A percentile compares a stretch with the other conserved stretches of the same genome.
phyloP scores from a whole-genome alignment of 768 basidiomycete species.

The Pluteus cervinus region DNA sequence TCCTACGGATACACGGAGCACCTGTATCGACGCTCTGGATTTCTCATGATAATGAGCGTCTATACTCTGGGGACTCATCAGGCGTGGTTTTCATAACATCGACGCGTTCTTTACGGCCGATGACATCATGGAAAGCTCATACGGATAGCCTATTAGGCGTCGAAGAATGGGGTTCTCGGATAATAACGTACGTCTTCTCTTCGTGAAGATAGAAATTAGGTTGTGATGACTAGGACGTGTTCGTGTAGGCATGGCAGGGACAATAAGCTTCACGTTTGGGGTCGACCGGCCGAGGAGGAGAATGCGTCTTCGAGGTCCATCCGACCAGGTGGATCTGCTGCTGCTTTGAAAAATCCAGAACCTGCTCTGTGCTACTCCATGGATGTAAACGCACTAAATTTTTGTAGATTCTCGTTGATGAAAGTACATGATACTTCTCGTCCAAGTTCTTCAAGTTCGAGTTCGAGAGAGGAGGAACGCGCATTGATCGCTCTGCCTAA shows the following conservation, averaged over 20 bases:
- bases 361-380: slow-evolving; percentile 62
- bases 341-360: slow-evolving; percentile 37
- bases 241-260: slow-evolving; percentile 71
- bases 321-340: slow-evolving; percentile 53
- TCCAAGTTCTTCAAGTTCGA: neutral
- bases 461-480: slow-evolving; percentile 1
- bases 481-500: slow-evolving; percentile 81
- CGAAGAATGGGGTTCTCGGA: slow-evolving; percentile 58
- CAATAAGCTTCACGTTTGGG: slow-evolving; percentile 80
- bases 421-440: too few relatives aligned
- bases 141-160: slow-evolving; percentile 70
- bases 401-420: slow-evolving; percentile 82
- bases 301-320: slow-evolving; percentile 33
- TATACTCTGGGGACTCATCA: slow-evolving; percentile 82
- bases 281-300: slow-evolving; percentile 38
- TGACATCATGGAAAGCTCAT: slow-evolving; percentile 77
- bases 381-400: slow-evolving; percentile 92
- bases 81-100: slow-evolving; percentile 78
- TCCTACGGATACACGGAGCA: slow-evolving; percentile 67
- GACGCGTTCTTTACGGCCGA: slow-evolving; percentile 66
- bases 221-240: slow-evolving; percentile 1
- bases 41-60: slow-evolving; percentile 67
- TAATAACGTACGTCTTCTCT: slow-evolving; percentile 69
- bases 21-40: slow-evolving; percentile 56
- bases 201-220: slow-evolving; percentile 1